Conservation (phyloP, 169 alveolate genomes). For the Theileria sp. region DNA sequence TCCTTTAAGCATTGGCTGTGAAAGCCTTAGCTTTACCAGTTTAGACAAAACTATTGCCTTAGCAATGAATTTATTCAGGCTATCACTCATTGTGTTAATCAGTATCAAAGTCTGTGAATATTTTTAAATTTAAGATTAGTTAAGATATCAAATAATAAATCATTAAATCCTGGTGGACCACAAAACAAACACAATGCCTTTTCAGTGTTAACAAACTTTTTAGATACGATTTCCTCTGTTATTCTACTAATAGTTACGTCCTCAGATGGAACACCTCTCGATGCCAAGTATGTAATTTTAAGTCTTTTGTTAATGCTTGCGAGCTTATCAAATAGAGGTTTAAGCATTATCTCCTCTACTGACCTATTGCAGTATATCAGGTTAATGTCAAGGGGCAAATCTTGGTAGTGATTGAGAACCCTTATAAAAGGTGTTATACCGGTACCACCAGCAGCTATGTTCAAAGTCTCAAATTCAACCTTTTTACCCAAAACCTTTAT, state of each 20-base stretch:
- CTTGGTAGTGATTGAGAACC: slow-evolving; percentile 34
- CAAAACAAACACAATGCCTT: slow-evolving; percentile 14
- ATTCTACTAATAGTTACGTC: not conserved
- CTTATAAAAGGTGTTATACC: slow-evolving; percentile 79
- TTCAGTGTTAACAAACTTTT: slow-evolving; percentile 5
- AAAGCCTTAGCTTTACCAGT: slow-evolving; percentile 53
- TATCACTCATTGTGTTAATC: not conserved
- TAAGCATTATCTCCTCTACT: slow-evolving; percentile 54
- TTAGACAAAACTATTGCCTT: slow-evolving; percentile 60
- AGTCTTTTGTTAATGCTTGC: slow-evolving; percentile 6
- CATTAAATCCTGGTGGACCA: slow-evolving; percentile 30
- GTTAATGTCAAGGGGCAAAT: slow-evolving; percentile 14
- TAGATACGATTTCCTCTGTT: slow-evolving; percentile 11
- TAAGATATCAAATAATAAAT: slow-evolving; percentile 5
- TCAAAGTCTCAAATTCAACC: slow-evolving; percentile 54
- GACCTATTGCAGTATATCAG: slow-evolving; percentile 51
- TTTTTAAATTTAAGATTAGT: slow-evolving; percentile 13
- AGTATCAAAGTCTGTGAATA: not conserved
- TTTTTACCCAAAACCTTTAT: slow-evolving; percentile 10
- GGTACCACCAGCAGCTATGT: slow-evolving; percentile 79
- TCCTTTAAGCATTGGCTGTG: slow-evolving; percentile 40
- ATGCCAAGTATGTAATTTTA: slow-evolving; percentile 42
- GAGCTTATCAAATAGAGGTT: slow-evolving; percentile 34
- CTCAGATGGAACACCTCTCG: not conserved
- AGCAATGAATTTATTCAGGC: slow-evolving; percentile 38